A percentile compares a stretch with the other conserved stretches of the same genome.
These are phyloP conservation scores for Herpomyces periplanetae DNA, from an alignment of 2,329 filamentous ascomycete genomes.

Conservation along the genomic window DNA sequence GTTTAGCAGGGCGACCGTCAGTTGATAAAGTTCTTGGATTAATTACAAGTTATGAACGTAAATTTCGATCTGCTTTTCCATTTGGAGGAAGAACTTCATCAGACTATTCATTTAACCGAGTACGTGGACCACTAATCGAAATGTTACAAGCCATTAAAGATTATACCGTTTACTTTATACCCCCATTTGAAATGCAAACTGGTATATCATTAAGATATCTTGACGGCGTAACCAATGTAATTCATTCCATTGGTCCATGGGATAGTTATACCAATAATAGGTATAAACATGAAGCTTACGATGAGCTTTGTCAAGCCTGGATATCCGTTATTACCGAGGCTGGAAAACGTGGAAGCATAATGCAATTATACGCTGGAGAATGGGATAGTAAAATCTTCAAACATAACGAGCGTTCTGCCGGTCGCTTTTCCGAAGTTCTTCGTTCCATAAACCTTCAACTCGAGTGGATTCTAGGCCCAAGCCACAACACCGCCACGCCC, in stretches of 20 bases:
- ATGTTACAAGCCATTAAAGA: constrained; percentile 65
- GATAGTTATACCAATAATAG: constrained; percentile 53
- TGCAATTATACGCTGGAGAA: constrained; percentile 48
- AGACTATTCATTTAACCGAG: constrained; percentile 78
- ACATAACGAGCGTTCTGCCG: constrained; percentile 55
- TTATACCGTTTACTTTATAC: constrained; percentile 79
- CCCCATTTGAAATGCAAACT: constrained; percentile 54
- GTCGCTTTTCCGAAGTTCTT: too few relatives aligned
- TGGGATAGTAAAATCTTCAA: constrained; percentile 65
- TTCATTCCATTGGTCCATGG: constrained; percentile 68
- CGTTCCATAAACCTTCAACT: too few relatives aligned
- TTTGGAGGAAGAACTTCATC: constrained; percentile 45
- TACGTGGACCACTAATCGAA: constrained; percentile 36
- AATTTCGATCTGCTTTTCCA: constrained; percentile 39
- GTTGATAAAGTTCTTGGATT: constrained; percentile 42
- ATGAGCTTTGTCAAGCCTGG: constrained; percentile 83
- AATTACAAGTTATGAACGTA: constrained; percentile 37
- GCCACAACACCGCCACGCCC: too few relatives aligned
- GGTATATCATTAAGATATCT: constrained; percentile 49
- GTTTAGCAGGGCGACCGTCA: constrained; percentile 49
- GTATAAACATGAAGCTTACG: constrained; percentile 78
- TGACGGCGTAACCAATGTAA: constrained; percentile 54
- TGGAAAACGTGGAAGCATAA: constrained; percentile 57
- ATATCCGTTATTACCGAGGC: constrained; percentile 61
- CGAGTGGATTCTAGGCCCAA: too few relatives aligned